Evolutionary conservation across 2,329 filamentous ascomycete species (phyloP).

Genomic region (Epichloe uncinata): DNA sequence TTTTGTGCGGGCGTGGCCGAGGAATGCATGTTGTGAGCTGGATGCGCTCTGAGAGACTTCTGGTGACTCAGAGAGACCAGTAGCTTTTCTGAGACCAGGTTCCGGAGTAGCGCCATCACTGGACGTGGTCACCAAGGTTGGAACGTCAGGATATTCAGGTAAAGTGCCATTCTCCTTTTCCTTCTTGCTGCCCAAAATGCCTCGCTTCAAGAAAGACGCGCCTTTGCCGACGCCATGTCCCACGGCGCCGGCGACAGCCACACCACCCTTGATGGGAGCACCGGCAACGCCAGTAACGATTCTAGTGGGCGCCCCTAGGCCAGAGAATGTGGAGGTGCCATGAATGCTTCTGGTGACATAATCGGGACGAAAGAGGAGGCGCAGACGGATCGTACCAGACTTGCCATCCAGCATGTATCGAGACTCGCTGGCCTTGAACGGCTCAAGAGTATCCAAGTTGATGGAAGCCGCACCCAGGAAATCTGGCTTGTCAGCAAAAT

Average conservation of each 20-base stretch:
- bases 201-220: conserved; percentile 79
- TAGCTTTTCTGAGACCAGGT: conserved; percentile 28
- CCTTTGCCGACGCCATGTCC: conserved; percentile 77
- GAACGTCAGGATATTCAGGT: conserved; percentile 27
- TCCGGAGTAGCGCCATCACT: conserved; percentile 24
- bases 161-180: conserved; percentile 41
- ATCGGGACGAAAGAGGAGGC: conserved; percentile 82
- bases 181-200: conserved; percentile 63
- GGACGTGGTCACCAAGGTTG: conserved; percentile 15
- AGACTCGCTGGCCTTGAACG: conserved; percentile 69
- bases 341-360: conserved; percentile 80
- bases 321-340: conserved; percentile 84
- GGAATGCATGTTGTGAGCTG: conserved; percentile 15
- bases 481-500: conserved; percentile 91
- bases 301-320: conserved; percentile 75
- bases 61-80: conserved; percentile 22
- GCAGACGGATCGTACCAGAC: conserved; percentile 68
- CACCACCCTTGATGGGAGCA: conserved; percentile 87
- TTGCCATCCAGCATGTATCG: conserved; percentile 72
- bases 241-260: conserved; percentile 56
- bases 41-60: conserved; percentile 13
- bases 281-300: conserved; percentile 72
- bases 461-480: conserved; percentile 68
- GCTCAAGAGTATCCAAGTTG: conserved; percentile 67
- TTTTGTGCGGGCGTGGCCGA: conserved; percentile 36